Percentiles rank a stretch among this genome's conserved stretches.
Conservation (phyloP, 1,284 basidiomycete genomes). For the Tilletia caries region DNA sequence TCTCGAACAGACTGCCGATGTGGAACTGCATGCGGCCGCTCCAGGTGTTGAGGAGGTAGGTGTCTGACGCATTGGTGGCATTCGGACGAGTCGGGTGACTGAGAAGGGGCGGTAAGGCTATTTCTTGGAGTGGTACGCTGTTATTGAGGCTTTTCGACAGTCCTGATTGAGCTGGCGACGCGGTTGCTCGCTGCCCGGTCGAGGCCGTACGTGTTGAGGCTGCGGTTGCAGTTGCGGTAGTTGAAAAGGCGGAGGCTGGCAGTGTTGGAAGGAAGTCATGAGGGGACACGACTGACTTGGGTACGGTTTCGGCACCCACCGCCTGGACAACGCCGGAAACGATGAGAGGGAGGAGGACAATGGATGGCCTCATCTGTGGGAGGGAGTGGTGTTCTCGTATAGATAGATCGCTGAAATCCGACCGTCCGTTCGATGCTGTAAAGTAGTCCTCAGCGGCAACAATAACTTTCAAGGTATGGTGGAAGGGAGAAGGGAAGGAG, state of each 20-base stretch:
- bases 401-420: no score
- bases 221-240: neutral
- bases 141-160: neutral
- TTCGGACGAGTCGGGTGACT: neutral
- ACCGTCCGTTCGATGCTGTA: no score
- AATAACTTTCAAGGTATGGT: no score
- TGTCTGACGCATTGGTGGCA: neutral
- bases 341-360: no score
- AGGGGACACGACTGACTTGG: neutral
- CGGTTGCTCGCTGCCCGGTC: neutral
- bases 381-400: no score
- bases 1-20: slow-evolving; percentile 6
- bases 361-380: no score
- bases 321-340: no score
- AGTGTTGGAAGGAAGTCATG: neutral
- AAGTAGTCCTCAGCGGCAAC: no score
- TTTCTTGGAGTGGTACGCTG: neutral
- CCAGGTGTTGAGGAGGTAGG: neutral
- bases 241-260: neutral
- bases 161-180: no score
- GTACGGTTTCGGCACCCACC: no score
- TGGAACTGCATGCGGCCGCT: slow-evolving; percentile 2
- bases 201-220: neutral
- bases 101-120: neutral
- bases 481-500: no score